Conservation (phyloP, 1,284 basidiomycete species). For the Takashimella tepidaria region DNA sequence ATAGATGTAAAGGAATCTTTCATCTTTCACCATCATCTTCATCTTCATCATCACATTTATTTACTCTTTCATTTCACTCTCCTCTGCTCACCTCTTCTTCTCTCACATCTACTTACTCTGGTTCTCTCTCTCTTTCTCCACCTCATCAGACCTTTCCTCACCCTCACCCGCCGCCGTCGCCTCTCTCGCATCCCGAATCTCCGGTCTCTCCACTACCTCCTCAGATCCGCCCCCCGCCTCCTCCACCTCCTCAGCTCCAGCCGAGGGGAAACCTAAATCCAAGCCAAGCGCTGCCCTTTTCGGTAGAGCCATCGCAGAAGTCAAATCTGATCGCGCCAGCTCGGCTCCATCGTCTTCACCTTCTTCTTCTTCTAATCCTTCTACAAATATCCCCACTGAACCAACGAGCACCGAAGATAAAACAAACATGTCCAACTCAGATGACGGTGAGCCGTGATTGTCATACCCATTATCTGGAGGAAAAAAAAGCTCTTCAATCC, state of each 20-base stretch:
- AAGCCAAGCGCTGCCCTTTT: constrained; percentile 31
- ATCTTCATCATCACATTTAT: background rate
- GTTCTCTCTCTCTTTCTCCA: constrained; percentile 1
- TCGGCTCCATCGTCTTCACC: constrained; percentile 9
- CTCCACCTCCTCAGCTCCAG: constrained; percentile 4
- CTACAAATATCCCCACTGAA: background rate
- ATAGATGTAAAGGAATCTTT: background rate
- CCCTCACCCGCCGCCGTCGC: constrained; percentile 21
- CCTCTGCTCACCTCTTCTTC: background rate
- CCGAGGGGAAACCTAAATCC: constrained; percentile 20
- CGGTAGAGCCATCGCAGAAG: constrained; percentile 37
- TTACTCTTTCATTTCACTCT: background rate
- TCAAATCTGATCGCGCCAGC: constrained; percentile 23
- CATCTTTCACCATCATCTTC: background rate
- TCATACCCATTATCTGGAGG: too few relatives aligned
- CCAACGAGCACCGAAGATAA: too few relatives aligned
- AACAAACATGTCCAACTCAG: too few relatives aligned
- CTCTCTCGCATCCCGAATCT: constrained; percentile 36
- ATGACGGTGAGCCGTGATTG: too few relatives aligned
- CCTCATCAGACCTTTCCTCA: constrained; percentile 4
- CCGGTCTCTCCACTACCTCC: constrained; percentile 31
- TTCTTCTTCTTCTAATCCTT: background rate
- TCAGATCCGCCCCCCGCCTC: background rate
- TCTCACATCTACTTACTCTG: background rate
- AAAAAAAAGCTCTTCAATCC: too few relatives aligned